A percentile compares a stretch with the other conserved stretches of the same genome.
These are phyloP conservation scores for Vitis labrusca DNA, from an alignment of 164 flowering plant genomes.

Conservation along the genomic window DNA sequence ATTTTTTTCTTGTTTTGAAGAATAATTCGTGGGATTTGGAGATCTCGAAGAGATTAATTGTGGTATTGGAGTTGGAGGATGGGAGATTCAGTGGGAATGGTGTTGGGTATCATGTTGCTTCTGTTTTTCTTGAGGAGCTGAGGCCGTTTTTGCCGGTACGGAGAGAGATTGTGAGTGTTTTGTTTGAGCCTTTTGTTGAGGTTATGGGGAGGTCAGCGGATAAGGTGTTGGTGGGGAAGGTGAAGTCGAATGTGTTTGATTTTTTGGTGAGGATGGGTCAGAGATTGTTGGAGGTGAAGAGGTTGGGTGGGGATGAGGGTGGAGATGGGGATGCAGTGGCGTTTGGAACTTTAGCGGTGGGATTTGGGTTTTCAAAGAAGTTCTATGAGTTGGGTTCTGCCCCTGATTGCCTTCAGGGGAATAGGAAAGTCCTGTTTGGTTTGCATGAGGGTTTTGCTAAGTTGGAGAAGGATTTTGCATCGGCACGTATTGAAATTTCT, in stretches of 20 bases:
- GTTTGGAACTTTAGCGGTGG: constrained; percentile 47
- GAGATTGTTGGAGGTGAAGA: constrained; percentile 43
- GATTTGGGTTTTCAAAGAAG: constrained; percentile 36
- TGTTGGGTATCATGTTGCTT: constrained; percentile 70
- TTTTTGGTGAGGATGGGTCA: constrained; percentile 46
- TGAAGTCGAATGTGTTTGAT: constrained; percentile 52
- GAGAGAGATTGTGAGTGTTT: constrained; percentile 28
- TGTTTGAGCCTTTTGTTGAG: constrained; percentile 47
- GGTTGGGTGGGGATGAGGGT: constrained; percentile 22
- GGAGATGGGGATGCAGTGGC: constrained; percentile 28
- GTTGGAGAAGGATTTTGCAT: constrained; percentile 70
- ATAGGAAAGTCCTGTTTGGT: constrained; percentile 64
- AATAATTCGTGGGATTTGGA: constrained; percentile 60
- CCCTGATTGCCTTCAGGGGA: constrained; percentile 61
- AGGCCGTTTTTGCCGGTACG: constrained; percentile 55
- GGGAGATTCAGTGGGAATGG: constrained; percentile 67
- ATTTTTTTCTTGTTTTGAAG: constrained; percentile 44
- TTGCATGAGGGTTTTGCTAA: constrained; percentile 60
- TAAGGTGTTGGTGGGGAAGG: constrained; percentile 61
- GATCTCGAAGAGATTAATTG: constrained; percentile 27
- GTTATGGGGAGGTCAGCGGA: constrained; percentile 40
- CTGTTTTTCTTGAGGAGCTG: constrained; percentile 68
- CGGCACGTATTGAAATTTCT: constrained; percentile 42
- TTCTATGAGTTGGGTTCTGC: constrained; percentile 65
- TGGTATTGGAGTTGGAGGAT: constrained; percentile 40